Conservation (phyloP, 805 yeast species). For the Ogataea haglerorum region DNA sequence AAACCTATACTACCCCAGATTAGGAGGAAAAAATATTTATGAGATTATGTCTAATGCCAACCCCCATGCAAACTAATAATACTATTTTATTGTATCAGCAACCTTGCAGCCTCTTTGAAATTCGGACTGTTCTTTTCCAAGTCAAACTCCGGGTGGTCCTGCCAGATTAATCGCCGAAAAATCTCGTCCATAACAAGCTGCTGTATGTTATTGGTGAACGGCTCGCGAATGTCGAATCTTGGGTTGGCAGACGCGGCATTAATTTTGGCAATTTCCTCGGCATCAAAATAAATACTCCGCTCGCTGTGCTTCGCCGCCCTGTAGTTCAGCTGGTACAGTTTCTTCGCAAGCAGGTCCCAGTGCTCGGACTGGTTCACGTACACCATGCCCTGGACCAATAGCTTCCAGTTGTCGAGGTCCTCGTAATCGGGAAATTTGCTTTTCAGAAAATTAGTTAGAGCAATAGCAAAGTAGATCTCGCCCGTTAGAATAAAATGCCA, state of each 20-base stretch:
- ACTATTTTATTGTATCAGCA: neutral
- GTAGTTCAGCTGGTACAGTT: constrained; percentile 12
- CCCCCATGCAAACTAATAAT: neutral
- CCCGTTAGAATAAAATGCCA: constrained; percentile 12
- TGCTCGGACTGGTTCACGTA: constrained; percentile 3
- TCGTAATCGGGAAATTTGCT: constrained; percentile 7
- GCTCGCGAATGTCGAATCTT: constrained; percentile 12
- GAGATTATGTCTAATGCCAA: neutral
- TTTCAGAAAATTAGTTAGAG: constrained; percentile 12
- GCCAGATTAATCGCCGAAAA: constrained; percentile 14
- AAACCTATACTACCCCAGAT: constrained; percentile 7
- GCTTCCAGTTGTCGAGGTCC: constrained; percentile 10
- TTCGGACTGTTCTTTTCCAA: constrained; percentile 7
- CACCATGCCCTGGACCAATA: constrained; percentile 2
- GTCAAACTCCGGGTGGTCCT: constrained; percentile 8
- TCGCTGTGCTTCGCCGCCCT: neutral
- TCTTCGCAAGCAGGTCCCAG: constrained; percentile 16
- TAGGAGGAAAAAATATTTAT: neutral
- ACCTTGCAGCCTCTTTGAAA: constrained; percentile 13
- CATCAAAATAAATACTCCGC: neutral
- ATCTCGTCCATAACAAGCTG: constrained; percentile 12
- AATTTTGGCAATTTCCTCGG: constrained; percentile 5
- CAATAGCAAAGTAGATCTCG: constrained; percentile 16
- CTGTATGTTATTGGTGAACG: constrained; percentile 14
- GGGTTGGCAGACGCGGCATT: constrained; percentile 4